Evolutionary conservation across 179 eudicot species (phyloP), one percentile per base, ranked within the genome.

Genomic region (Camellia oleifera): DNA sequence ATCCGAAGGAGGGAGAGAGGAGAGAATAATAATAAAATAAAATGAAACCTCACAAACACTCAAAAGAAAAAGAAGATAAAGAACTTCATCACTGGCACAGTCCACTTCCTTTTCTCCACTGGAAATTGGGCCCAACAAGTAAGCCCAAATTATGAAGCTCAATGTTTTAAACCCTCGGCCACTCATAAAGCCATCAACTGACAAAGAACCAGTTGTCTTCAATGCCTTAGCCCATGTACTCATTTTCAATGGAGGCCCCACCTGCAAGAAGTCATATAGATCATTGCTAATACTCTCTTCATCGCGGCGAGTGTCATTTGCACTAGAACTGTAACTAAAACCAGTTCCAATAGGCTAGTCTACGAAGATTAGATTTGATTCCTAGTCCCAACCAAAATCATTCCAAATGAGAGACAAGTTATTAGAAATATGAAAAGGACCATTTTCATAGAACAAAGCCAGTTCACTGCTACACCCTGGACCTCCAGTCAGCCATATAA

Each of bases 341-440:
- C 99, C 99, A 3, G 99, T 95, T 61, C 99, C 98, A 5, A 86
- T 84, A 18, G 99, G 98, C 74, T 95, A 98, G 74, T 95, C 99
- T 14, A 95, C 97, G 58, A 85, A 95, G 63, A 95, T 87, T 53
- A 95, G 90, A 80, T 95, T 95, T 45, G 99, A 94, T 62, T 83
- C 91, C 99, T 95, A 85, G 81, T 93, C 95, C 97, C 97, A 93
- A 20, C 97, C 97, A 78, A 75, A 91, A 32, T 91, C 88, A 71
- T 93, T 93, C 95, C 93, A 91, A 15, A 81, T 44, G 23, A 93
- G 88, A 63, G 97, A 90, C 85, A 89, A 71, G 74, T 91, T 90
- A 12, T 86, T 78, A 20, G 92, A 76, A 69, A 93, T 85, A 60
- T 87, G 85, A 82, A 88, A 92, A 44, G 97, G 98, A 17, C 98